These are phyloP conservation scores for Phytophthora syringae DNA, from an alignment of 352 stramenopile species.

Conservation along the genomic window DNA sequence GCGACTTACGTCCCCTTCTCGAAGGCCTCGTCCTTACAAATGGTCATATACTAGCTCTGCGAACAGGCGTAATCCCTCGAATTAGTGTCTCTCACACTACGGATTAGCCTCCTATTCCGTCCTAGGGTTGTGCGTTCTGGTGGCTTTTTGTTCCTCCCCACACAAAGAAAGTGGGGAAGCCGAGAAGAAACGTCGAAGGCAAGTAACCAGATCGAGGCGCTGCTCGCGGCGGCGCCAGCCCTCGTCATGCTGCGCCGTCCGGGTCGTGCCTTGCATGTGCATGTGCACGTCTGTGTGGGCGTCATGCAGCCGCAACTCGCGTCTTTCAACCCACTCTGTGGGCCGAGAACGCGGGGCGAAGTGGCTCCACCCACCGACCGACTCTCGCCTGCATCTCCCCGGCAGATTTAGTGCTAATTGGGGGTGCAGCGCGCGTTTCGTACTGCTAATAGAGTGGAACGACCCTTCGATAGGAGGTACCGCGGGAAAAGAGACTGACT, in stretches of 20 bases:
- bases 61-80: background rate
- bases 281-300: background rate
- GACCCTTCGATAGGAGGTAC: conserved; percentile 19
- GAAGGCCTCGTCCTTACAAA: conserved; percentile 28
- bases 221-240: background rate
- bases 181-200: conserved; percentile 48
- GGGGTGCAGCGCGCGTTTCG: conserved; percentile 9
- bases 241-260: background rate
- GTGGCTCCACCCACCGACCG: conserved; percentile 3
- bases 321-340: conserved; percentile 7
- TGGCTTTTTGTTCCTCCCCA: conserved; percentile 36
- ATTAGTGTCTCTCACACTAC: conserved; percentile 6
- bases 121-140: conserved; percentile 20
- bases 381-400: conserved; percentile 1
- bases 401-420: conserved; percentile 15
- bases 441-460: conserved; percentile 13
- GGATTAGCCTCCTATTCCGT: conserved; percentile 9
- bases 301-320: background rate
- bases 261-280: background rate
- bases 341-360: conserved; percentile 2
- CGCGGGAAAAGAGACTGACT: conserved; percentile 30
- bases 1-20: conserved; percentile 23
- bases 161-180: conserved; percentile 46
- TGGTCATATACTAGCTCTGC: background rate
- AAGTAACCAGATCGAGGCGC: conserved; percentile 31